These are phyloP conservation scores for Fusarium lateritium DNA, from an alignment of 2,329 filamentous ascomycete genomes.

Conservation along the genomic window DNA sequence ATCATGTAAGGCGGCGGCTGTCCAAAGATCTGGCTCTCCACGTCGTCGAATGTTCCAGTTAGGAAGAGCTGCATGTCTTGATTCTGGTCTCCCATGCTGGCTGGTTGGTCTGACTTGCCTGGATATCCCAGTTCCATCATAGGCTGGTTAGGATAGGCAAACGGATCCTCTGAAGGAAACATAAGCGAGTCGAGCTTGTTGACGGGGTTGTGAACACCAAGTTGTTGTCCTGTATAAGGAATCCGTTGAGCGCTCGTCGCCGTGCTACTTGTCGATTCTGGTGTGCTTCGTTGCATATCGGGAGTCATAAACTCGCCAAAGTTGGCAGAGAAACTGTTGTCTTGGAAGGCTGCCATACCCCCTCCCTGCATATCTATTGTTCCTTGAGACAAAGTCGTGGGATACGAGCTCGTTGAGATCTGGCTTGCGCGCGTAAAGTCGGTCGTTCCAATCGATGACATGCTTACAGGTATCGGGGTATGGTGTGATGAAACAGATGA, in stretches of 20 bases:
- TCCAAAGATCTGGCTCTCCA: conserved; percentile 81
- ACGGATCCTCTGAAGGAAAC: conserved; percentile 84
- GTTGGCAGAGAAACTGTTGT: conserved; percentile 56
- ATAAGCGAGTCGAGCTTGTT: conserved; percentile 83
- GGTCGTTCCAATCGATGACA: conserved; percentile 54
- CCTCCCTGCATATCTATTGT: conserved; percentile 56
- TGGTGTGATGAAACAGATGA: conserved; percentile 50
- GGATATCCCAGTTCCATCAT: conserved; percentile 72
- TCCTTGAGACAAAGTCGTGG: conserved; percentile 47
- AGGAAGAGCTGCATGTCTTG: conserved; percentile 65
- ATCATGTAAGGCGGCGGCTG: conserved; percentile 80
- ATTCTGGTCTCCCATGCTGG: conserved; percentile 53
- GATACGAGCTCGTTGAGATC: conserved; percentile 48
- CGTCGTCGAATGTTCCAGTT: conserved; percentile 71
- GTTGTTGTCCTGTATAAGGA: conserved; percentile 52
- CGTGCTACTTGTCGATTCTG: conserved; percentile 59
- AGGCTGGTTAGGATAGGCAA: conserved; percentile 84
- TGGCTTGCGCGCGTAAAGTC: conserved; percentile 54
- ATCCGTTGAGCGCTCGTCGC: conserved; percentile 58
- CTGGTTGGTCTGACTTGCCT: conserved; percentile 53
- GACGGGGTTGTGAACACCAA: conserved; percentile 62
- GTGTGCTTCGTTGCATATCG: conserved; percentile 61
- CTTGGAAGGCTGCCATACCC: conserved; percentile 53
- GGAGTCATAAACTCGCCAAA: conserved; percentile 63
- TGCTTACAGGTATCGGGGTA: conserved; percentile 50